These are phyloP conservation scores for Claviceps monticola DNA, from an alignment of 2,329 filamentous ascomycete species.

Conservation along the genomic window DNA sequence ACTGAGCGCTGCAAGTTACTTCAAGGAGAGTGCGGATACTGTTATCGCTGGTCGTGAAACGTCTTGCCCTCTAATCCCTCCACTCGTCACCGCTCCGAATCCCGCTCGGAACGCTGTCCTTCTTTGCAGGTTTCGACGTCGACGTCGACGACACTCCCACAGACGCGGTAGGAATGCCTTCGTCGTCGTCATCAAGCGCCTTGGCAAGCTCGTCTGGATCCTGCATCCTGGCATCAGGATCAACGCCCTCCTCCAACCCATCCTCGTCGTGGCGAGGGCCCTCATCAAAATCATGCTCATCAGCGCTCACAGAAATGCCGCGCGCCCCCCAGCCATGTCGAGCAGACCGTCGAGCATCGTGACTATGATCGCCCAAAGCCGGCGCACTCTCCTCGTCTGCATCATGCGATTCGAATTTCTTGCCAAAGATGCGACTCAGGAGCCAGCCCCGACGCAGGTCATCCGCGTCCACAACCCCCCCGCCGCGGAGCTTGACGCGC, in stretches of 20 bases:
- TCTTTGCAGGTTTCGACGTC: slow-evolving; percentile 13
- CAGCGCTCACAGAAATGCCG: slow-evolving; percentile 53
- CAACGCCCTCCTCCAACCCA: slow-evolving; percentile 30
- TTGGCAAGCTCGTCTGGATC: slow-evolving; percentile 52
- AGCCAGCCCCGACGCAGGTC: slow-evolving; percentile 79
- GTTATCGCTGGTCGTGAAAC: neutral
- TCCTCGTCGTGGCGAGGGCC: slow-evolving; percentile 34
- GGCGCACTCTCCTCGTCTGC: slow-evolving; percentile 48
- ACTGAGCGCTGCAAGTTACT: neutral
- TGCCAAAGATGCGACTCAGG: slow-evolving; percentile 62
- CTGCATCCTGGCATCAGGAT: slow-evolving; percentile 51
- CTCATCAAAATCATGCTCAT: slow-evolving; percentile 42
- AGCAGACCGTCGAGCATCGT: slow-evolving; percentile 14
- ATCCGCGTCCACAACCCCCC: slow-evolving; percentile 79
- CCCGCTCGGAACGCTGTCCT: slow-evolving; percentile 20
- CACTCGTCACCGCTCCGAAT: slow-evolving; percentile 35
- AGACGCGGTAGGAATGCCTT: slow-evolving; percentile 13
- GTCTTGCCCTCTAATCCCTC: slow-evolving; percentile 19
- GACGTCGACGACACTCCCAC: slow-evolving; percentile 9
- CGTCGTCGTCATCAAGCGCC: slow-evolving; percentile 32
- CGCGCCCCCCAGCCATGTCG: slow-evolving; percentile 48
- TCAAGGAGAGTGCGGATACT: neutral
- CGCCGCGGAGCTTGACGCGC: slow-evolving; percentile 78
- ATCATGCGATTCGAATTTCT: slow-evolving; percentile 35
- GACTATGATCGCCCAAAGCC: slow-evolving; percentile 26